Evolutionary conservation across 305 asterid genomes (phyloP), one percentile per base, ranked within the genome.

Genomic region (Fraxinus velutina): DNA sequence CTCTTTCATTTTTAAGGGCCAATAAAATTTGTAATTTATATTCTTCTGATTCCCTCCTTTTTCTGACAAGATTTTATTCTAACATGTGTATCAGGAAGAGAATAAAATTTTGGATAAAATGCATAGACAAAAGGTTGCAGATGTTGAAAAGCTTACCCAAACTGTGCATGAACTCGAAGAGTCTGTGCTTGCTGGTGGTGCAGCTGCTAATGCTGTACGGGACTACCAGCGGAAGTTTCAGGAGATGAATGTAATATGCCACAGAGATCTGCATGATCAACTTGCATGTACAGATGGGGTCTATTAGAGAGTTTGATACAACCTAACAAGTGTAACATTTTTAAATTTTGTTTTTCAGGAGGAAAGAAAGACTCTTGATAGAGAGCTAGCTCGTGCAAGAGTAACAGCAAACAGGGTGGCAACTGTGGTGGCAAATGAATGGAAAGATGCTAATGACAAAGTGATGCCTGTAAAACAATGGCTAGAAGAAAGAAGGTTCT

Each of bases 101-200:
- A 96, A 96, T 84, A 96, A 94, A 88, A 96, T 96, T 78, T 79
- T 96, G 90, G 99, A 96, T 86, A 93, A 87, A 88, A 90, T 96
- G 96, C 99, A 96, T 81, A 89, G 98, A 24, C 99, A 93, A 85
- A 96, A 96, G 89, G 98, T 96, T 85, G 98, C 98, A 2, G 99
- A 96, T 90, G 98, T 96, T 85, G 99, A 96, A 89, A 96, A 92
- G 89, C 97, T 96, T 81, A 94, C 99, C 79, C 99, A 96, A 90
- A 92, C 98, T 76, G 99, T 96, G 68, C 97, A 89, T 81, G 99
- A 96, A 88, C 99, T 96, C 82, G 99, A 96, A 87, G 99, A 96
- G 87, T 98, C 98, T 75, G 99, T 96, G 85, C 95, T 96, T 87
- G 97, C 98, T 84, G 99, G 99, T 64, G 99, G 99, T 80, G 99